A percentile compares a stretch with the other conserved stretches of the same genome.
These are phyloP conservation scores for Diplodia intermedia DNA, from an alignment of 2,329 filamentous ascomycete species.

Conservation along the genomic window DNA sequence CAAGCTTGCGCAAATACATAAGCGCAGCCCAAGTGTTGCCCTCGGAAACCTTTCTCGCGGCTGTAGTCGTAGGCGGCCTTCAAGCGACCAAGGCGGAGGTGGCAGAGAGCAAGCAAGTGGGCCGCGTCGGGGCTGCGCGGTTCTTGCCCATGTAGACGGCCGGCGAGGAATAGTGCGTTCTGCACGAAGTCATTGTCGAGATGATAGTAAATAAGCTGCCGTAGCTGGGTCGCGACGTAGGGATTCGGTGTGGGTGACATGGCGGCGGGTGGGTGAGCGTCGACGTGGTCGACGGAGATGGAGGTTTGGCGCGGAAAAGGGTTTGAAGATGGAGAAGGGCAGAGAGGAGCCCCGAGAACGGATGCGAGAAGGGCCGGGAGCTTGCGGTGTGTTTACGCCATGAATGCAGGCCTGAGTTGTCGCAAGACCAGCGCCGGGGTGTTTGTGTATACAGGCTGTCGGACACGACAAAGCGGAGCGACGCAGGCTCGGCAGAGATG, in stretches of 20 bases:
- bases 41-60: constrained; percentile 72
- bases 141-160: constrained; percentile 84
- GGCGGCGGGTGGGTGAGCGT: constrained; percentile 30
- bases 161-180: constrained; percentile 93
- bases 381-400: constrained; percentile 23
- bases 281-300: constrained; percentile 2
- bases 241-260: constrained; percentile 63
- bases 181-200: constrained; percentile 89
- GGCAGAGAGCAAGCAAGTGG: constrained; percentile 83
- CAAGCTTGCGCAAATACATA: constrained; percentile 94
- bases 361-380: constrained; percentile 19
- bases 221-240: constrained; percentile 65
- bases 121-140: constrained; percentile 78
- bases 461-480: constrained; percentile 25
- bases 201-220: constrained; percentile 72
- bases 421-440: constrained; percentile 21
- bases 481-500: constrained; percentile 17
- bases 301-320: constrained; percentile 8
- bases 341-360: constrained; percentile 5
- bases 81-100: constrained; percentile 80
- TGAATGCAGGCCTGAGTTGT: constrained; percentile 28
- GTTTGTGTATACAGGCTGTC: constrained; percentile 19
- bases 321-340: constrained; percentile 10
- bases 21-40: constrained; percentile 81
- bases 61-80: constrained; percentile 86